Conservation (phyloP, 2,329 filamentous ascomycete genomes). For the Penicillium corylophilum region DNA sequence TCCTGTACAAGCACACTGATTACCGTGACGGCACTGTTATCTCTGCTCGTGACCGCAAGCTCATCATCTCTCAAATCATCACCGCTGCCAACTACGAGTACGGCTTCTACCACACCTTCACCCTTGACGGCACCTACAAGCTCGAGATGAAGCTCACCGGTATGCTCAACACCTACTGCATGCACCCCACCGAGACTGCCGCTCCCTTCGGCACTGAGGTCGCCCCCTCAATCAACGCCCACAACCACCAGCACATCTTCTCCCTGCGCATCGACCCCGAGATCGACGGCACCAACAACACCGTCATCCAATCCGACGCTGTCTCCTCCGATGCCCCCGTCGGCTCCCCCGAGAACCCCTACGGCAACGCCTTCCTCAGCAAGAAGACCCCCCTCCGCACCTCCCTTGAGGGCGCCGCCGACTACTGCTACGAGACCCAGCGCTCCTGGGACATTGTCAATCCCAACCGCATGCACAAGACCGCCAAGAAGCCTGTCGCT, state of each 20-base stretch:
- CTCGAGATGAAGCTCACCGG: conserved; percentile 87
- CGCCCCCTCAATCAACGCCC: conserved; percentile 81
- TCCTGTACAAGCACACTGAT: conserved; percentile 72
- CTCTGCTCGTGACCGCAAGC: conserved; percentile 78
- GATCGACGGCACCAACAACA: conserved; percentile 79
- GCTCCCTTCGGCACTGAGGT: conserved; percentile 86
- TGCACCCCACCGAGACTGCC: conserved; percentile 74
- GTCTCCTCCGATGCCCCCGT: conserved; percentile 54
- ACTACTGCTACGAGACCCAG: conserved; percentile 53
- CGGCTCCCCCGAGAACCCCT: conserved; percentile 66
- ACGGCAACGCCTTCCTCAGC: conserved; percentile 62
- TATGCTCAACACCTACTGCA: conserved; percentile 84
- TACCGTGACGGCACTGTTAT: conserved; percentile 84
- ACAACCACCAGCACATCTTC: conserved; percentile 94
- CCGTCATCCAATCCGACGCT: conserved; percentile 57
- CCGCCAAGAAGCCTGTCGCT: conserved; percentile 26
- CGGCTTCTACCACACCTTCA: conserved; percentile 78
- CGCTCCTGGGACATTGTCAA: conserved; percentile 31
- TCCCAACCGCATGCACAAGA: conserved; percentile 23
- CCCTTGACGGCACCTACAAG: conserved; percentile 86
- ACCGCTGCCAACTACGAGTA: conserved; percentile 96
- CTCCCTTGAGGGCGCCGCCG: conserved; percentile 48
- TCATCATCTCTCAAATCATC: conserved; percentile 86
- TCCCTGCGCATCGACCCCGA: conserved; percentile 82
- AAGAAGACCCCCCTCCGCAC: conserved; percentile 43